Conservation (phyloP, 2,329 filamentous ascomycete genomes). For the Penicillium sp. region DNA sequence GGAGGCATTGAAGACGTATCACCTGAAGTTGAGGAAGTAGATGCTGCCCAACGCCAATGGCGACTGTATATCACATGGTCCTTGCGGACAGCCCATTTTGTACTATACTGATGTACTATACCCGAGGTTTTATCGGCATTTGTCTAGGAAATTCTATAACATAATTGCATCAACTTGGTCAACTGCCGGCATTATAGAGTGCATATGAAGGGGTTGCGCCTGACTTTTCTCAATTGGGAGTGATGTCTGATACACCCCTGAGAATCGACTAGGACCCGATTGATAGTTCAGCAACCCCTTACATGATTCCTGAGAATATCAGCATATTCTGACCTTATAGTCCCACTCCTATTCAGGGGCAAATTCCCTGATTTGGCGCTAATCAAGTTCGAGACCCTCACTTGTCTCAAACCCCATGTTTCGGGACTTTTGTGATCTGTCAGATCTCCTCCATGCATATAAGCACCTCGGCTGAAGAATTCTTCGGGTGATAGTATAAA, state of each 20-base stretch:
- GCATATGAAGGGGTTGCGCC: background rate
- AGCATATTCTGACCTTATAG: background rate
- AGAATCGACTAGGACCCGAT: background rate
- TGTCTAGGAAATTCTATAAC: background rate
- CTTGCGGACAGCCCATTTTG: background rate
- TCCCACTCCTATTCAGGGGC: background rate
- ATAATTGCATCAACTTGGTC: background rate
- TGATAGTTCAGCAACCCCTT: background rate
- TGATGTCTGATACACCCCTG: background rate
- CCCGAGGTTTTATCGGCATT: background rate
- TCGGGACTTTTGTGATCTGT: background rate
- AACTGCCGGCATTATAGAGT: too few species aligned
- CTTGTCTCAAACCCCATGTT: background rate
- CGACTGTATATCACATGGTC: background rate
- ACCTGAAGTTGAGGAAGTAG: constrained; percentile 45
- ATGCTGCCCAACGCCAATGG: background rate
- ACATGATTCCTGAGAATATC: too few species aligned
- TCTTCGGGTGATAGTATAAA: too few species aligned
- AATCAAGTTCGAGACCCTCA: background rate
- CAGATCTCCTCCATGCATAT: background rate
- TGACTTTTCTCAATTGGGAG: too few species aligned
- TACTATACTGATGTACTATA: constrained; percentile 6
- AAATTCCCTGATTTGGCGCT: background rate
- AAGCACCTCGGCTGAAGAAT: background rate
- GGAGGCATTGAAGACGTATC: constrained; percentile 59